Conservation (phyloP, 2,329 filamentous ascomycete species). For the Colletotrichum viniferum region DNA sequence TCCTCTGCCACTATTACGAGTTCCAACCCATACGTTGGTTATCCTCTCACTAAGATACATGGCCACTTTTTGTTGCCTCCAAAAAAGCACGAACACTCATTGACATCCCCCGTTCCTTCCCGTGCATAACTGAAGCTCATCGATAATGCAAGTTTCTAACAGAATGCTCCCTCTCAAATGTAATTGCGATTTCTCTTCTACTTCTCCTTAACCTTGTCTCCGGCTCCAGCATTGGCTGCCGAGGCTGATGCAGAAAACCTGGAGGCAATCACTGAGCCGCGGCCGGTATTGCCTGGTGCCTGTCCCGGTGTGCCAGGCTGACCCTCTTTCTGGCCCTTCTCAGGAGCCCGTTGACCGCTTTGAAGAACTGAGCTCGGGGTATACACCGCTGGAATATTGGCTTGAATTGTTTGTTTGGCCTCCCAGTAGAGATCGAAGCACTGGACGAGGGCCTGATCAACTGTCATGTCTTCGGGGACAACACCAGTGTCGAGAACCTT, state of each 20-base stretch:
- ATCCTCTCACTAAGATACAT: not conserved
- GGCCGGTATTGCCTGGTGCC: not conserved
- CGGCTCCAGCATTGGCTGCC: not conserved
- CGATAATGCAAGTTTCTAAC: not conserved
- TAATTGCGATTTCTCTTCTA: not conserved
- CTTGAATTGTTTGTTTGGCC: constrained; percentile 51
- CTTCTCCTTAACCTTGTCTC: not conserved
- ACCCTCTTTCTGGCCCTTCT: not conserved
- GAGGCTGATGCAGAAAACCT: not conserved
- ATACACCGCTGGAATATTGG: constrained; percentile 51
- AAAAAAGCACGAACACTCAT: not conserved
- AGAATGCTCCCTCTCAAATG: not conserved
- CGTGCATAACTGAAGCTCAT: not conserved
- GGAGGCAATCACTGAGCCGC: constrained; percentile 9
- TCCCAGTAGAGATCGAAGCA: constrained; percentile 51
- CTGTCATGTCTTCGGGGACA: constrained; percentile 42
- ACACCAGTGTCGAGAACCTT: constrained; percentile 53
- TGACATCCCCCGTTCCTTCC: not conserved
- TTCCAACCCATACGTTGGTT: not conserved
- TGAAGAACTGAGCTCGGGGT: constrained; percentile 22
- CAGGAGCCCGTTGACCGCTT: not conserved
- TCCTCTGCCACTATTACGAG: not conserved
- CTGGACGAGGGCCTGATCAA: constrained; percentile 51
- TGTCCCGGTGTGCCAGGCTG: not conserved
- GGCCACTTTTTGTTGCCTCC: not conserved